phyloP scores from a whole-genome alignment of 2,329 filamentous ascomycete species.

The Dothideomycetes sp. region DNA sequence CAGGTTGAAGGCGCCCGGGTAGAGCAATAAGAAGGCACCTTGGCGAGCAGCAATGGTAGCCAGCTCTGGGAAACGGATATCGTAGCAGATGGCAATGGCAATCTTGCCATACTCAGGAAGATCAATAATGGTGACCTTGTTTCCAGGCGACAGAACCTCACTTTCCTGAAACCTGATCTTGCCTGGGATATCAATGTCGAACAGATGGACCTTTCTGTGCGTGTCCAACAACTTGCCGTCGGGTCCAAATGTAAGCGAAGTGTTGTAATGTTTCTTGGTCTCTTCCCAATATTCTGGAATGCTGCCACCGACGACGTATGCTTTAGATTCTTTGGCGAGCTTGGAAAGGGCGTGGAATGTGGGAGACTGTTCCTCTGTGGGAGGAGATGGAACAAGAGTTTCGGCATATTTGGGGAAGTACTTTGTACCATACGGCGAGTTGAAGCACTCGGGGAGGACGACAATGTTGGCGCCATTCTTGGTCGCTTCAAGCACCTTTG shows the following conservation, averaged over 20 bases:
- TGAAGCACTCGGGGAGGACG: constrained; percentile 96
- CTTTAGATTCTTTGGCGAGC: constrained; percentile 66
- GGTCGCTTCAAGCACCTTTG: constrained; percentile 74
- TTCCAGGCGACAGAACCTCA: constrained; percentile 76
- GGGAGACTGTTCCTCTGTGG: constrained; percentile 58
- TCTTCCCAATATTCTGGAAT: constrained; percentile 69
- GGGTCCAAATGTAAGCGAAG: constrained; percentile 71
- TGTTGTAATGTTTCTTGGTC: constrained; percentile 78
- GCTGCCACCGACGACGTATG: constrained; percentile 81
- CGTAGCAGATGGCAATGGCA: constrained; percentile 90
- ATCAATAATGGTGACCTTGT: constrained; percentile 75
- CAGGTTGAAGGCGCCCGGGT: constrained; percentile 94
- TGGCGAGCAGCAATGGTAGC: constrained; percentile 78
- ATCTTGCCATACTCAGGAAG: constrained; percentile 82
- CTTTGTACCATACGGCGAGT: constrained; percentile 86
- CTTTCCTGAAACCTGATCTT: constrained; percentile 87
- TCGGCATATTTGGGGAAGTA: constrained; percentile 92
- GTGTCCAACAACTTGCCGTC: constrained; percentile 69
- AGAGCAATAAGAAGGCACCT: constrained; percentile 79
- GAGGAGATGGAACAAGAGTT: constrained; percentile 67
- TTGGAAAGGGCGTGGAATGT: constrained; percentile 74
- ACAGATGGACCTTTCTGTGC: constrained; percentile 90
- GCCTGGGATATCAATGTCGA: constrained; percentile 95
- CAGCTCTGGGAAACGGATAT: constrained; percentile 90
- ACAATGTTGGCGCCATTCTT: constrained; percentile 68